Conservation (phyloP, 1,284 basidiomycete species). For the Lentinula novae-zelandiae region DNA sequence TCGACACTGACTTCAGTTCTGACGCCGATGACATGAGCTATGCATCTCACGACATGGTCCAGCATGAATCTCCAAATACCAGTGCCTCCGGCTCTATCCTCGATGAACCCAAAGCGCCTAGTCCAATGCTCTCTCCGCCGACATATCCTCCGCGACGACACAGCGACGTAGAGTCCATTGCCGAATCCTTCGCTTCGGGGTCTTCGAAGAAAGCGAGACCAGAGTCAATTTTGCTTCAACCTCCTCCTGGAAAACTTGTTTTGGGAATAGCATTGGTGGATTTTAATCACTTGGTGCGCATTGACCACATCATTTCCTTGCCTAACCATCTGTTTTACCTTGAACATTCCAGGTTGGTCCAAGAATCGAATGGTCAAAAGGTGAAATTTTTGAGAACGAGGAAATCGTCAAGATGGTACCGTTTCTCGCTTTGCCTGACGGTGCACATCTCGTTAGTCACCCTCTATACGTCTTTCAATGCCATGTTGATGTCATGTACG, state of each 20-base stretch:
- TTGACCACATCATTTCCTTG: not conserved
- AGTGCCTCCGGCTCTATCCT: slow-evolving; percentile 47
- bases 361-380: slow-evolving; percentile 77
- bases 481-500: slow-evolving; percentile 10
- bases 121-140: slow-evolving; percentile 24
- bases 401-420: slow-evolving; percentile 83
- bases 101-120: slow-evolving; percentile 32
- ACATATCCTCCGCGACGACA: slow-evolving; percentile 60
- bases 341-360: slow-evolving; percentile 72
- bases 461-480: not conserved
- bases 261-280: slow-evolving; percentile 86
- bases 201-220: slow-evolving; percentile 74
- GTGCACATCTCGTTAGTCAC: slow-evolving; percentile 78
- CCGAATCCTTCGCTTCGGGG: slow-evolving; percentile 54
- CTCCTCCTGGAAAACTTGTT: slow-evolving; percentile 59
- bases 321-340: slow-evolving; percentile 15
- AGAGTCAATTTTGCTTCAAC: slow-evolving; percentile 64
- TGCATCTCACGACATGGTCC: slow-evolving; percentile 35
- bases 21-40: slow-evolving; percentile 49
- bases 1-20: slow-evolving; percentile 51
- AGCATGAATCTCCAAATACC: slow-evolving; percentile 45
- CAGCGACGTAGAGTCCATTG: slow-evolving; percentile 50
- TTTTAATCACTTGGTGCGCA: slow-evolving; percentile 82
- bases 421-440: slow-evolving; percentile 97
- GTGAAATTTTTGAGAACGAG: slow-evolving; percentile 74